Base-by-base conservation (phyloP, 78 protist species). In the Cavenderia fasciculata region DNA sequence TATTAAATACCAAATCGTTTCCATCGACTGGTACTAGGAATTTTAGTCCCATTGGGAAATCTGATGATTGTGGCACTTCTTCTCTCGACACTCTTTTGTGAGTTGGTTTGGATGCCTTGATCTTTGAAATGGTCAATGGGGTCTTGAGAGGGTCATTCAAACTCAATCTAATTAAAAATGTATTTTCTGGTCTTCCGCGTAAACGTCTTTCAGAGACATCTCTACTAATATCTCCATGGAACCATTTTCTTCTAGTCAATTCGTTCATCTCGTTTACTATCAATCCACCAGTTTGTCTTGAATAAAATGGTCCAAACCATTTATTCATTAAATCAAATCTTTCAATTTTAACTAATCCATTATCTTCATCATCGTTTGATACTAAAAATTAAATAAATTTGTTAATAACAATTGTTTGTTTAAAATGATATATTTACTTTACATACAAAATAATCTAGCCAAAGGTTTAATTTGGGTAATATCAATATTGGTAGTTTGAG, bases 291-390 rank as follows among this genome's bases (percentile, higher is more conserved):
- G 33, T 33, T 18, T 52, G 46, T 23, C 36, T 40, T 14, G 38
- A 33, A 61, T 38, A 88, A 49, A 88, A 88, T 19, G 66, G 49
- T n/a, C 94, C 94, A 51, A 76, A 88, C 94, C 94, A 88, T 54
- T 69, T 88, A n/a, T 31, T 59, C 86, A 88, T 76, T 21, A 76
- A 33, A 38, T 88, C 87, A 59, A 88, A 88, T 59, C 74, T 65
- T 31, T 88, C 94, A 14, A 88, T 43, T 23, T 57, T 41, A 7
- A 88, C 93, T 12, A 87, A 21, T 10, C 86, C 87, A 59, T 7
- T 46, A n/a, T 25, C 59, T 68, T 73, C 85, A 51, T 43, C 93
- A 16, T 46, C 59, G 16, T 44, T n/a, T n/a, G 92, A 43, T 33
- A 69, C 76, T 75, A 47, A 18, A 6, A 54, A 27, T 34, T 71